Percentiles rank a stretch among this genome's conserved stretches.
These are phyloP conservation scores for Xylaria multiplex DNA, from an alignment of 2,329 filamentous ascomycete species.

Conservation along the genomic window DNA sequence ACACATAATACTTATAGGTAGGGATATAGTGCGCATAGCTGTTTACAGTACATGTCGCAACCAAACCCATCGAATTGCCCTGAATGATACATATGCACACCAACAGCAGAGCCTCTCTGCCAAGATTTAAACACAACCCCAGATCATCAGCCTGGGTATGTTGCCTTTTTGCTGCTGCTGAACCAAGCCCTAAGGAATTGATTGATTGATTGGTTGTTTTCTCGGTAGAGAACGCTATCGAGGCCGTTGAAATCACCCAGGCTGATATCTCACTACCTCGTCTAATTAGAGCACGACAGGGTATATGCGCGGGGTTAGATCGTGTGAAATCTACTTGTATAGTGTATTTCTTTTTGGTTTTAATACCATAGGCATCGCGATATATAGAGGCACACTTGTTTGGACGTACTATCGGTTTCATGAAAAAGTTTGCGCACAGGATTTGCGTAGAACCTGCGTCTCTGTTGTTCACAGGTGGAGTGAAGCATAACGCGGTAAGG, in stretches of 20 bases:
- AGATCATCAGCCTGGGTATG: conserved; percentile 20
- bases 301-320: not conserved
- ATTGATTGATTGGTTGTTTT: conserved; percentile 12
- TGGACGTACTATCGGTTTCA: not conserved
- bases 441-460: conserved; percentile 15
- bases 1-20: not conserved
- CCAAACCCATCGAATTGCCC: conserved; percentile 13
- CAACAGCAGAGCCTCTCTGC: conserved; percentile 38
- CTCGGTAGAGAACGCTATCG: not conserved
- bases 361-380: not conserved
- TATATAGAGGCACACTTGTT: not conserved
- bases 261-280: not conserved
- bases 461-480: not conserved
- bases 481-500: conserved; percentile 30
- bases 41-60: not conserved
- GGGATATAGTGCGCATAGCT: not conserved
- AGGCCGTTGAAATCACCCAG: not conserved
- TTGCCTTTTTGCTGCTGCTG: not conserved
- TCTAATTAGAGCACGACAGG: not conserved
- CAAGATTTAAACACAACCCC: conserved; percentile 29
- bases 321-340: not conserved
- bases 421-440: not conserved
- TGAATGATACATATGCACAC: conserved; percentile 33
- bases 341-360: not conserved
- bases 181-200: not conserved